These are phyloP conservation scores for Pyricularia sp. DNA, from an alignment of 2,329 filamentous ascomycete species.

Conservation along the genomic window DNA sequence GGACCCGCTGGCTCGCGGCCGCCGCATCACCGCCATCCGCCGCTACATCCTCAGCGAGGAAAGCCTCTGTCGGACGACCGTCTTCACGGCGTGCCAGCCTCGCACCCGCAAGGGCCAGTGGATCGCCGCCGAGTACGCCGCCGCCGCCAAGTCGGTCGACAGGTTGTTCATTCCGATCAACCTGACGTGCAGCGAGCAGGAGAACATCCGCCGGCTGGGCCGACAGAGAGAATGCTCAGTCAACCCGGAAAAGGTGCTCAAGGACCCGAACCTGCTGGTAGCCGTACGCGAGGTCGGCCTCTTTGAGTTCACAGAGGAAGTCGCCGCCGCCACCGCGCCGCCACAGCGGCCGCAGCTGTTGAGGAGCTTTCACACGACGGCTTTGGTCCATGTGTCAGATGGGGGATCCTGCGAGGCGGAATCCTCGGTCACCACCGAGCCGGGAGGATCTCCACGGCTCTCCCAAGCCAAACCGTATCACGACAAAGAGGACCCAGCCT, in stretches of 20 bases:
- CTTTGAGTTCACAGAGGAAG: conserved; percentile 7
- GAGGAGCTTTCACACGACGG: background rate
- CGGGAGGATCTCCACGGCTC: conserved; percentile 8
- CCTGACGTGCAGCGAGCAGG: conserved; percentile 14
- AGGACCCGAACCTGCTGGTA: background rate
- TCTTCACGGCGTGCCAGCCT: conserved; percentile 19
- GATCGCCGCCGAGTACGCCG: conserved; percentile 14
- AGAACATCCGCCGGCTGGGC: conserved; percentile 15
- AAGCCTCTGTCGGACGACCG: background rate
- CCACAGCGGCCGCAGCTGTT: background rate
- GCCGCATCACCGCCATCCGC: background rate
- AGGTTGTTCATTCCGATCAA: conserved; percentile 19
- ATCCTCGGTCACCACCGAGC: background rate
- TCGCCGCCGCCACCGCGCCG: background rate
- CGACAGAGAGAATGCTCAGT: background rate
- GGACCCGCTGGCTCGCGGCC: background rate
- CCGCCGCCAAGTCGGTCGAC: conserved; percentile 14
- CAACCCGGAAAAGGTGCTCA: conserved; percentile 6
- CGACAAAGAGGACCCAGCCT: background rate
- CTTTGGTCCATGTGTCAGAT: background rate
- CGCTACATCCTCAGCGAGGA: conserved; percentile 12
- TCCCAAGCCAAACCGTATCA: background rate
- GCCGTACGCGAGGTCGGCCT: conserved; percentile 5
- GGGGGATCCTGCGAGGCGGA: background rate
- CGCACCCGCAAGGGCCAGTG: conserved; percentile 15